phyloP scores from a whole-genome alignment of 345 rosid genomes.

The Pseudoturritis turrita region DNA sequence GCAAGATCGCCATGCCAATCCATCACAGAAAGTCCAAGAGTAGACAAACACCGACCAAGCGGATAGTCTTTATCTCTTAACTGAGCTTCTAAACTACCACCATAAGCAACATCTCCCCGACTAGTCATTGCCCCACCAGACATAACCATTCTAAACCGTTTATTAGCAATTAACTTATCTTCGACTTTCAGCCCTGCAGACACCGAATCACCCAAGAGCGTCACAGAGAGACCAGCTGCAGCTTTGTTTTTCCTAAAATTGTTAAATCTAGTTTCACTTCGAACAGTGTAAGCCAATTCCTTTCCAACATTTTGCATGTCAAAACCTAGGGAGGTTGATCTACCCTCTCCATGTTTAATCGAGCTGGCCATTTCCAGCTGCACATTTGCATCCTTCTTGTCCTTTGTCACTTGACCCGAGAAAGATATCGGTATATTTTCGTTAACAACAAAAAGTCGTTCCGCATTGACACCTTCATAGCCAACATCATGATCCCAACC shows the following conservation, averaged over 20 bases:
- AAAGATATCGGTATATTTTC: conserved; percentile 72
- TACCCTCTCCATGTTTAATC: conserved; percentile 77
- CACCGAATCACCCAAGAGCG: conserved; percentile 70
- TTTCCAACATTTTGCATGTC: conserved; percentile 96
- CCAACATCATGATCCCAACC: conserved; percentile 99
- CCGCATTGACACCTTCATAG: conserved; percentile 88
- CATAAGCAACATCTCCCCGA: conserved; percentile 83
- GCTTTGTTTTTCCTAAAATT: conserved; percentile 77
- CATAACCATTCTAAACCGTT: conserved; percentile 61
- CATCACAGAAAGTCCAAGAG: conserved; percentile 86
- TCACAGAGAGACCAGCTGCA: conserved; percentile 78
- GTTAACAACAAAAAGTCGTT: conserved; percentile 72
- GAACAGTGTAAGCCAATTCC: conserved; percentile 77
- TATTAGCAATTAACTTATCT: conserved; percentile 67
- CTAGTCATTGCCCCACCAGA: conserved; percentile 88
- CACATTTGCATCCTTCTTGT: conserved; percentile 86
- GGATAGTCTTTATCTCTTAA: conserved; percentile 82
- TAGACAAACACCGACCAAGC: conserved; percentile 61
- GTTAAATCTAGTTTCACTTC: conserved; percentile 68
- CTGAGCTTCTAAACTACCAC: conserved; percentile 91
- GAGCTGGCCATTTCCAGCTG: conserved; percentile 87
- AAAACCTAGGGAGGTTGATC: conserved; percentile 75
- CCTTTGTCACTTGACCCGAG: conserved; percentile 85
- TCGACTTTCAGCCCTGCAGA: conserved; percentile 83
- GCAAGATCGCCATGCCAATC: conserved; percentile 99